A percentile compares a stretch with the other conserved stretches of the same genome.
These are phyloP conservation scores for Scenedesmus sp. DNA, from an alignment of 163 green algal genomes.

Conservation along the genomic window DNA sequence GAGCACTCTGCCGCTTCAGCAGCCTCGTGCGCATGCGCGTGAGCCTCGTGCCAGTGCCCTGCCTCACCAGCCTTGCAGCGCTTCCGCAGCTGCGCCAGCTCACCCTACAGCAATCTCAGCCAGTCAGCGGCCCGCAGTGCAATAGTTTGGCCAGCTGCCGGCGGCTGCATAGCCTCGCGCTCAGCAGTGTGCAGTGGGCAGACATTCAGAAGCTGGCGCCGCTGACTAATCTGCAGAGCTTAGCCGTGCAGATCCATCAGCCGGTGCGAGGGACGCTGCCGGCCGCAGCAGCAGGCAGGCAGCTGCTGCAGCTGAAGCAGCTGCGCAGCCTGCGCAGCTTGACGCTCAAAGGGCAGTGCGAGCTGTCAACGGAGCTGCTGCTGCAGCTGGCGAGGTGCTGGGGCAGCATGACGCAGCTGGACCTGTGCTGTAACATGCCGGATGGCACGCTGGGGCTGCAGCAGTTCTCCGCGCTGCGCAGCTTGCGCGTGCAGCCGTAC, in stretches of 20 bases:
- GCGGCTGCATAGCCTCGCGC: not conserved
- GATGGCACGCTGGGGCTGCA: conserved; percentile 35
- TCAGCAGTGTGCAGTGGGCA: conserved; percentile 29
- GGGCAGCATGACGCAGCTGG: not conserved
- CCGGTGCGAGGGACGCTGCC: conserved; percentile 18
- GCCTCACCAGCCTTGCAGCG: not conserved
- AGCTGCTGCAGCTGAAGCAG: conserved; percentile 29
- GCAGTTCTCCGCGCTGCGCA: not conserved
- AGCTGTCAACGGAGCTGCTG: conserved; percentile 23
- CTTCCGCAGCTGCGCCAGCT: conserved; percentile 16
- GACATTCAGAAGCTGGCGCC: conserved; percentile 27
- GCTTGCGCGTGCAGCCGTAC: conserved; percentile 31
- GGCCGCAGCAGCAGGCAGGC: not conserved
- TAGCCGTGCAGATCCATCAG: conserved; percentile 26
- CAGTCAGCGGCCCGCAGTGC: conserved; percentile 23
- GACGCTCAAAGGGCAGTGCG: conserved; percentile 30
- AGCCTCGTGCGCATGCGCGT: not conserved
- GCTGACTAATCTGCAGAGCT: not conserved
- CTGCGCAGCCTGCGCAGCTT: conserved; percentile 16
- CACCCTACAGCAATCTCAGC: conserved; percentile 10
- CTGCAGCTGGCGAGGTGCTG: not conserved
- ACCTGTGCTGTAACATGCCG: conserved; percentile 37
- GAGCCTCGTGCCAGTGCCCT: conserved; percentile 21
- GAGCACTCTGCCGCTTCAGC: not conserved
- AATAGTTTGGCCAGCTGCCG: not conserved